Evolutionary conservation across 129 eudicot genomes (phyloP).

Genomic region (Apium graveolens): DNA sequence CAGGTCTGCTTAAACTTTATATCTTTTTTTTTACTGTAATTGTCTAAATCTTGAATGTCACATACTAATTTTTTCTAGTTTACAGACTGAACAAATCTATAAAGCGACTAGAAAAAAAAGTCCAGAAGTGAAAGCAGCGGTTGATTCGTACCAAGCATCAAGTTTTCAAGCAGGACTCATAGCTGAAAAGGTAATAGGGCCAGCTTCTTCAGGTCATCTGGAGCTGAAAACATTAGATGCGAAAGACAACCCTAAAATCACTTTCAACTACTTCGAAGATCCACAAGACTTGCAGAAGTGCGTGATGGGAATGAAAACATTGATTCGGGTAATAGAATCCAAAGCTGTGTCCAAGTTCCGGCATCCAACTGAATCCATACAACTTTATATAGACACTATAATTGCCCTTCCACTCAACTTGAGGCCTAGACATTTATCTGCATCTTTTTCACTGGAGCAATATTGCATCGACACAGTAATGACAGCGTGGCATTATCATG

Average conservation of each 20-base stretch:
- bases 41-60: neutral
- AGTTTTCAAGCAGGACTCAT: slow-evolving; percentile 44
- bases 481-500: slow-evolving; percentile 92
- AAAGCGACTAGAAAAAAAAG: neutral
- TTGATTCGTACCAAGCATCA: neutral
- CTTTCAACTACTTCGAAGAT: slow-evolving; percentile 62
- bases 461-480: slow-evolving; percentile 73
- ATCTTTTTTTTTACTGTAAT: neutral
- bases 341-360: slow-evolving; percentile 33
- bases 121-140: neutral
- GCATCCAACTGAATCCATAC: slow-evolving; percentile 30
- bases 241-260: slow-evolving; percentile 56
- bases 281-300: slow-evolving; percentile 64
- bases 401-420: slow-evolving; percentile 45
- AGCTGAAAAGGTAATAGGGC: slow-evolving; percentile 60
- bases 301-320: slow-evolving; percentile 55
- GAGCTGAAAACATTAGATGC: slow-evolving; percentile 47
- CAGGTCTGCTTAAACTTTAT: slow-evolving; percentile 29
- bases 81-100: neutral
- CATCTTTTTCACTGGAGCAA: slow-evolving; percentile 33
- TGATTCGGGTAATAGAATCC: slow-evolving; percentile 47
- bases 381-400: slow-evolving; percentile 24
- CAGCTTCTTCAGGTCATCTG: slow-evolving; percentile 46
- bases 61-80: neutral
- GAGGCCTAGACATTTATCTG: slow-evolving; percentile 29